Conservation (phyloP, 176 grass and related monocot genomes). For the Pontederia crassipes region DNA sequence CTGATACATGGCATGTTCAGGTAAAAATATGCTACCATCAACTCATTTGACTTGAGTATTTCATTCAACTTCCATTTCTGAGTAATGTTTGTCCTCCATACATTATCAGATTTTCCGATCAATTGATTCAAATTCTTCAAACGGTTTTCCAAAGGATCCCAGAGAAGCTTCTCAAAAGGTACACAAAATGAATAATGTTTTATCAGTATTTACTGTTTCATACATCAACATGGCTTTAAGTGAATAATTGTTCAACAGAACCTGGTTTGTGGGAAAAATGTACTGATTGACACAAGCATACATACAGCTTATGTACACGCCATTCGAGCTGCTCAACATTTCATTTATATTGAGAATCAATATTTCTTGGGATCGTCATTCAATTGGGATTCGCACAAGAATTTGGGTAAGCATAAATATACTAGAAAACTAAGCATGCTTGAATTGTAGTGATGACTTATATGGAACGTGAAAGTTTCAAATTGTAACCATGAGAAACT, state of each 20-base stretch:
- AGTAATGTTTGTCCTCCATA: slow-evolving; percentile 11
- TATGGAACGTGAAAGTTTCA: too few species aligned
- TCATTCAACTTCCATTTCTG: background rate
- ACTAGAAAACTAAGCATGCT: background rate
- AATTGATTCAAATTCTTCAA: slow-evolving; percentile 87
- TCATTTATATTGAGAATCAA: slow-evolving; percentile 98
- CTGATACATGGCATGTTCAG: slow-evolving; percentile 95
- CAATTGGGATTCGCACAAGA: slow-evolving; percentile 88
- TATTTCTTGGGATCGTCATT: slow-evolving; percentile 95
- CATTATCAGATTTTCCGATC: slow-evolving; percentile 66
- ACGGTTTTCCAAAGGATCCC: slow-evolving; percentile 87
- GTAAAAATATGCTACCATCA: slow-evolving; percentile 23
- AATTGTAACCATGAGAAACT: too few species aligned
- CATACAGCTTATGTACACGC: slow-evolving; percentile 92
- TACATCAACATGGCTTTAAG: slow-evolving; percentile 1
- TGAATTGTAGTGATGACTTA: too few species aligned
- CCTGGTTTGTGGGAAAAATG: slow-evolving; percentile 88
- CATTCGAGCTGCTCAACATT: slow-evolving; percentile 79
- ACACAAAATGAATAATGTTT: background rate
- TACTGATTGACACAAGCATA: slow-evolving; percentile 94
- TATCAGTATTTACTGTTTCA: slow-evolving; percentile 13
- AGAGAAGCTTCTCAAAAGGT: slow-evolving; percentile 63
- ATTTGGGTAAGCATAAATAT: slow-evolving; percentile 43
- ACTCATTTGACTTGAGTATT: background rate
- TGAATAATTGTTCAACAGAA: slow-evolving; percentile 44